These are phyloP conservation scores for Amanita pseudoporphyria DNA, from an alignment of 768 basidiomycete species.

Conservation along the genomic window DNA sequence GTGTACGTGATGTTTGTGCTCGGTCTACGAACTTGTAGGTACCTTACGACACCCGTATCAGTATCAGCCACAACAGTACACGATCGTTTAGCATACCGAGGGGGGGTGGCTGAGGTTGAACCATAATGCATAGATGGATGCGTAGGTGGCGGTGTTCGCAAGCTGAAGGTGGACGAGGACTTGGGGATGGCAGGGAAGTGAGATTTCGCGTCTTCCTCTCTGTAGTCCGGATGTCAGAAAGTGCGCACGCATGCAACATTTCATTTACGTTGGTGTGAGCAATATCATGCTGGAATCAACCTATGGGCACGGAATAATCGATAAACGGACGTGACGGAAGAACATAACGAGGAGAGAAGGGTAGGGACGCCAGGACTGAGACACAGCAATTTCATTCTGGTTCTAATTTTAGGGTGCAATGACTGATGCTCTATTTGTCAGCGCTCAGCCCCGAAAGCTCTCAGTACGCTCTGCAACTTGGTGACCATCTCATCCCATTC, in stretches of 20 bases:
- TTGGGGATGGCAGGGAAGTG: not conserved
- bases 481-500: constrained; percentile 94
- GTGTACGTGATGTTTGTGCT: constrained; percentile 26
- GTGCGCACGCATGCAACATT: not conserved
- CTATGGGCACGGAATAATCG: too few relatives aligned
- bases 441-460: constrained; percentile 38
- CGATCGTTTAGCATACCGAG: constrained; percentile 14
- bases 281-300: not conserved
- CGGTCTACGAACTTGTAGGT: constrained; percentile 20
- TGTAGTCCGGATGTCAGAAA: not conserved
- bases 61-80: not conserved
- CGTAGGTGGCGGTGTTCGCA: constrained; percentile 16
- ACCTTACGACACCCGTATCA: constrained; percentile 12
- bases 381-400: not conserved
- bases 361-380: constrained; percentile 1
- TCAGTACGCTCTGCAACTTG: constrained; percentile 76
- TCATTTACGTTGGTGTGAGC: constrained; percentile 3
- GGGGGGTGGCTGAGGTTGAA: constrained; percentile 16
- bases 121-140: constrained; percentile 19
- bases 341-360: not conserved
- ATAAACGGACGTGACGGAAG: too few relatives aligned
- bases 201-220: constrained; percentile 6
- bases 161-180: constrained; percentile 13
- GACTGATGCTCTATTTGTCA: not conserved
- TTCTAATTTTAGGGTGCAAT: not conserved